These are phyloP conservation scores for Eucalyptus cloeziana DNA, from an alignment of 345 rosid genomes.

Conservation along the genomic window DNA sequence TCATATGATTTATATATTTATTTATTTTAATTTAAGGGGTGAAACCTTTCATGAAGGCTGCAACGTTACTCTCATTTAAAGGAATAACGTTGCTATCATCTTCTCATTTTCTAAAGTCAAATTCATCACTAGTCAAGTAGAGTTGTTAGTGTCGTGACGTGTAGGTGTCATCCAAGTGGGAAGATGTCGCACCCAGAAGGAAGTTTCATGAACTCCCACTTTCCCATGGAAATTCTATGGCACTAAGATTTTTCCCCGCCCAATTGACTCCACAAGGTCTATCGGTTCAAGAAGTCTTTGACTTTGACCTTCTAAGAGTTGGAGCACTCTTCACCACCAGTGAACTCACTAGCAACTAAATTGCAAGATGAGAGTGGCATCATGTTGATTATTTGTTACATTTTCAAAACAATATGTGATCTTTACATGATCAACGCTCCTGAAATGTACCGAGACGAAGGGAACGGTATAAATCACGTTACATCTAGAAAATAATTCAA, in stretches of 20 bases:
- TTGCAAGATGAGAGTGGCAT: neutral
- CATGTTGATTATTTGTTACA: neutral
- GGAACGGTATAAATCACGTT: neutral
- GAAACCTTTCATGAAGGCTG: neutral
- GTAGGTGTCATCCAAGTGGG: neutral
- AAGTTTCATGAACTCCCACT: neutral
- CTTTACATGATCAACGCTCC: neutral
- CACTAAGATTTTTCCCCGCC: neutral
- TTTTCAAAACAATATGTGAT: neutral
- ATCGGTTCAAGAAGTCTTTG: neutral
- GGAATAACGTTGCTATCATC: too few relatives aligned
- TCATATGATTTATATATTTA: neutral
- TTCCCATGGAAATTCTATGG: neutral
- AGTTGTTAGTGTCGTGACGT: neutral
- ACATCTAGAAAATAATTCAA: neutral
- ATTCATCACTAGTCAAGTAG: neutral
- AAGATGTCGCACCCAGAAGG: accelerated
- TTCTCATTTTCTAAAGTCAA: neutral
- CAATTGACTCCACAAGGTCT: neutral
- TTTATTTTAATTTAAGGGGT: neutral
- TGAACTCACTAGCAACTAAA: neutral
- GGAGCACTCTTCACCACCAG: neutral
- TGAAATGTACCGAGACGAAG: neutral
- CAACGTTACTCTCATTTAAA: neutral
- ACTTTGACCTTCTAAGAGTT: neutral